Evolutionary conservation across 495 filamentous ascomycete species (phyloP), one percentile per base, ranked within the genome.

Genomic region (Penicillium chermesinum): DNA sequence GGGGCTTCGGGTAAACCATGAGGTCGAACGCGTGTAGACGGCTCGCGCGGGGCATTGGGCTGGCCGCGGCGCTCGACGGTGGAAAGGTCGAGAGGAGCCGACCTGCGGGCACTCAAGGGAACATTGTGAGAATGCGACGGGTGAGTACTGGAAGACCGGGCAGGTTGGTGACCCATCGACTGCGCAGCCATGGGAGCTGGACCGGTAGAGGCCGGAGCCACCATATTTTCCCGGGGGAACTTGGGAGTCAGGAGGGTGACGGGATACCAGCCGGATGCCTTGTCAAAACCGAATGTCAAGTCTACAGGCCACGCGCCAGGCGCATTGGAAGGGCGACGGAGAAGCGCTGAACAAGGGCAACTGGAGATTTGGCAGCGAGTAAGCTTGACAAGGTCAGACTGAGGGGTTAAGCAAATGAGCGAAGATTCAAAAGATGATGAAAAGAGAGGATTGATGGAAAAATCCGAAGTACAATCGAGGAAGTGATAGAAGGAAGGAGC

Each of bases 61-160:
- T 88, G 87, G 27, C 88, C 90, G 57, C 88, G 81, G 54, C 93
- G 82, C 74, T 97, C 94, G 33, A 99, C 93, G 4, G 89, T 95
- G 34, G 81, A 82, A 53, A 97, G 63, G 61, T 97, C 91, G 44
- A 99, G 74, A 34, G 89, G 82, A 41, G 79, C 70, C 41, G 84
- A 84, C 50, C 80, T 71, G 42, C 85, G 80, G 61, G 81, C 81
- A 68, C 85, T 87, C 60, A 87, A 70, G 41, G 85, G 85, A 12
- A 79, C 74, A 65, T 78, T 77, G 57, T 73, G 69, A 46, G 74
- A 70, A 71, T 77, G 62, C 47, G 70, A 74, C 46, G 71, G 64
- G 54, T 72, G 55, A 38, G 67, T 73, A 54, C 67, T 73, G 44
- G 68, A 63, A 41, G 67, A 65, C 43, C 64, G 58, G 54, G 69